Evolutionary conservation across 106 monocot species (phyloP).

Genomic region (Phalaenopsis aphrodite): DNA sequence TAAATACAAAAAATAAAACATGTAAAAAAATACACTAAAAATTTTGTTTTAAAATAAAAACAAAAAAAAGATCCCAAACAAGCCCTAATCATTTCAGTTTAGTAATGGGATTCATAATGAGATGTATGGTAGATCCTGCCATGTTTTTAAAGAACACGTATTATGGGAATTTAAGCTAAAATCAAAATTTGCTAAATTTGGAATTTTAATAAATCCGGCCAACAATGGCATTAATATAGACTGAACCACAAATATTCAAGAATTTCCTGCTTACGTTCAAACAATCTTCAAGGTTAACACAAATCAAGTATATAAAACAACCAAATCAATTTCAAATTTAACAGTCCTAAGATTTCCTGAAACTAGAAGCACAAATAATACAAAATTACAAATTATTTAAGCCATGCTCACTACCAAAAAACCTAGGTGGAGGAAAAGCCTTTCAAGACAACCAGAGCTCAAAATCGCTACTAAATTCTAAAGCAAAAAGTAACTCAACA

Average conservation of each 20-base stretch:
- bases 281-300: no score
- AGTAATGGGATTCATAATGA: background rate
- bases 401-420: background rate
- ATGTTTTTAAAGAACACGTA: background rate
- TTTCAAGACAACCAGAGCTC: background rate
- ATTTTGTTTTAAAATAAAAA: no score
- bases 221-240: no score
- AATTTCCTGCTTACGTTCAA: no score
- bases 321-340: background rate
- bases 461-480: background rate
- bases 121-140: background rate
- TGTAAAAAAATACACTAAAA: no score
- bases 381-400: background rate
- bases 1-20: no score
- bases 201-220: no score
- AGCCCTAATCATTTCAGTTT: no score
- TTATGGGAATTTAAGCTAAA: background rate
- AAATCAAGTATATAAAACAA: background rate
- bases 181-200: no score
- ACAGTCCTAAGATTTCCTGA: background rate
- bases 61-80: no score
- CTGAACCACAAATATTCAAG: no score
- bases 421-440: no score
- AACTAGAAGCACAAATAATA: background rate
- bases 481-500: background rate